Evolutionary conservation across 495 filamentous ascomycete genomes (phyloP).

Genomic region (Tuber brumale): DNA sequence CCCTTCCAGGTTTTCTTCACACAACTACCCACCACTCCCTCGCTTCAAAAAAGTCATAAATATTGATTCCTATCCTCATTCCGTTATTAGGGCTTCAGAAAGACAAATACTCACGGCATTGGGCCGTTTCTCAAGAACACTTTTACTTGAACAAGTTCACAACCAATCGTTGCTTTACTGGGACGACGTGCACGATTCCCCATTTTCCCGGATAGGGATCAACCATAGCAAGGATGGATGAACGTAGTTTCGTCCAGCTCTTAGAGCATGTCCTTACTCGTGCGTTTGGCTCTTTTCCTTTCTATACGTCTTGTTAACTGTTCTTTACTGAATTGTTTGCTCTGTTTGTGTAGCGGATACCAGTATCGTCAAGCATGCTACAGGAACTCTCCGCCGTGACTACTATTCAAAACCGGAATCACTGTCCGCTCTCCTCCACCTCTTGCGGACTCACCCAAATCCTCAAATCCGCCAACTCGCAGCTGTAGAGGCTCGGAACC

Average conservation of each 20-base stretch:
- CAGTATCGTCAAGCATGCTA: constrained; percentile 76
- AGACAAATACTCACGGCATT: background rate
- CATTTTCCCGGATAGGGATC: background rate
- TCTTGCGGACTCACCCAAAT: constrained; percentile 67
- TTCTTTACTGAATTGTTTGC: constrained; percentile 12
- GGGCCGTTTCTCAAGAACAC: background rate
- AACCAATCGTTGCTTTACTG: background rate
- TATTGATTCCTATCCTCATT: background rate
- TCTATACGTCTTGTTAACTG: background rate
- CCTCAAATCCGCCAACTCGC: constrained; percentile 75
- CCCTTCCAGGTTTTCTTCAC: background rate
- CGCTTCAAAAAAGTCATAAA: background rate
- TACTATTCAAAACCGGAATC: constrained; percentile 82
- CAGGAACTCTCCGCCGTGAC: constrained; percentile 79
- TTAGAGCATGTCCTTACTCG: constrained; percentile 68
- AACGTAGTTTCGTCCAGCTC: constrained; percentile 65
- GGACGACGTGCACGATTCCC: background rate
- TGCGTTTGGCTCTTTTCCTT: constrained; percentile 46
- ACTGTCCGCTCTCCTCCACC: constrained; percentile 73
- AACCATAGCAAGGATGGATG: constrained; percentile 55
- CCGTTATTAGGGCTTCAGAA: background rate
- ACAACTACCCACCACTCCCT: background rate
- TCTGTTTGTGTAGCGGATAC: constrained; percentile 57
- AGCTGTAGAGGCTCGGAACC: constrained; percentile 73
- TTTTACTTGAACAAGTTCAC: background rate